Evolutionary conservation across 164 flowering plant genomes (phyloP).

Genomic region (Vitis riparia): DNA sequence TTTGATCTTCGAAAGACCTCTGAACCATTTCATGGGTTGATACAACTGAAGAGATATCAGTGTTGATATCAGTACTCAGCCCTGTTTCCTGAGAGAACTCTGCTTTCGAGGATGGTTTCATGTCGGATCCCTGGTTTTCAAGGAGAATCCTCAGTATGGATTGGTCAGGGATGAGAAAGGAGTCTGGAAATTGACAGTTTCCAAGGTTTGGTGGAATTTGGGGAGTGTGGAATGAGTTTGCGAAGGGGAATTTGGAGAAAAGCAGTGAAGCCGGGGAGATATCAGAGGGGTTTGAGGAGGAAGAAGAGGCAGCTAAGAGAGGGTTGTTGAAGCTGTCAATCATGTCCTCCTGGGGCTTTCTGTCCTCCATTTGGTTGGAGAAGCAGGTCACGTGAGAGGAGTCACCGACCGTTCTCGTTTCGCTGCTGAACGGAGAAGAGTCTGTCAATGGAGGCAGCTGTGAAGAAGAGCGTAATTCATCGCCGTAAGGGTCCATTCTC

Average conservation of each 20-base stretch:
- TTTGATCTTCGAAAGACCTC: constrained; percentile 27
- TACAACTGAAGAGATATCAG: constrained; percentile 29
- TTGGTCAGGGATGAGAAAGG: constrained; percentile 30
- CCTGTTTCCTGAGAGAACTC: constrained; percentile 30
- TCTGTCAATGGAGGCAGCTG: constrained; percentile 40
- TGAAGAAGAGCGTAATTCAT: constrained; percentile 7
- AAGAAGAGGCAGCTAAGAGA: constrained; percentile 5
- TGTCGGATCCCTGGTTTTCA: constrained; percentile 15
- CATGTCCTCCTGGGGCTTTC: constrained; percentile 26
- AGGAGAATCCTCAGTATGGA: constrained; percentile 30
- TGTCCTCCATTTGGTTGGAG: constrained; percentile 36
- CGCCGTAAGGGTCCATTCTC: constrained; percentile 3
- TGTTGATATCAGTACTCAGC: constrained; percentile 19
- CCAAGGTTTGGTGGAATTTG: constrained; percentile 11
- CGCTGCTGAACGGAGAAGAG: constrained; percentile 20
- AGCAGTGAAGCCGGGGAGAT: constrained; percentile 9
- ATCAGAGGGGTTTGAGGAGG: constrained; percentile 13
- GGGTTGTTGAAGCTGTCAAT: constrained; percentile 18
- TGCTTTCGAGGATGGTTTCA: constrained; percentile 12
- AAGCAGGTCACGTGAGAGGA: constrained; percentile 41
- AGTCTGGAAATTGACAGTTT: constrained; percentile 18
- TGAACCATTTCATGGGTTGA: constrained; percentile 29
- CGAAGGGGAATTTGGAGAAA: constrained; percentile 3
- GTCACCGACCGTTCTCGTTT: neutral
- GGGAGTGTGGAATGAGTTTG: constrained; percentile 7